Evolutionary conservation across 345 rosid species (phyloP).

Genomic region (Triadica sebifera): DNA sequence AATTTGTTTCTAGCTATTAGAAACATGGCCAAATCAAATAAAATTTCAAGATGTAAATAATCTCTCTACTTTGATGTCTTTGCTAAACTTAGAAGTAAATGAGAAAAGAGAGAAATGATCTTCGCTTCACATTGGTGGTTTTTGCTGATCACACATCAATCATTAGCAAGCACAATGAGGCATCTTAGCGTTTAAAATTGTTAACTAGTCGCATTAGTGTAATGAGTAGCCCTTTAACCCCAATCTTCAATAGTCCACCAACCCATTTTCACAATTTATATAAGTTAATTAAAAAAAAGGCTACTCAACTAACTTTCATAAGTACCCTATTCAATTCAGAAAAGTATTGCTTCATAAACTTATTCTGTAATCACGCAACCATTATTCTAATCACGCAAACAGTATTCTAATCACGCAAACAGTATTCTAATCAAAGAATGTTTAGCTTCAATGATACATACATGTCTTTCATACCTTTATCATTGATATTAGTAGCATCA

Average conservation of each 20-base stretch:
- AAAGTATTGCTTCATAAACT: no score
- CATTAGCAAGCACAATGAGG: background rate
- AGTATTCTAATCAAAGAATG: constrained; percentile 26
- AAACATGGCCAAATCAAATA: no score
- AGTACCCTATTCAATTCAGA: constrained; percentile 23
- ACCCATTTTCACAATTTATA: constrained; percentile 5
- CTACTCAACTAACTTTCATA: constrained; percentile 18
- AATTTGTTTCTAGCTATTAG: no score
- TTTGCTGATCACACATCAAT: background rate
- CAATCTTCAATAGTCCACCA: constrained; percentile 5
- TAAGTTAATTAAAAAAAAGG: background rate
- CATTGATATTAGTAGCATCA: constrained; percentile 27
- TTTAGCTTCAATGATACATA: constrained; percentile 27
- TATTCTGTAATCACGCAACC: no score
- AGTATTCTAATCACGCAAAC: no score
- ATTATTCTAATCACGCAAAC: no score
- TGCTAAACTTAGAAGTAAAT: no score
- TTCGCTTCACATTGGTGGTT: background rate
- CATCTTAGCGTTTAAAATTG: background rate
- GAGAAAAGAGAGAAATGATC: no score
- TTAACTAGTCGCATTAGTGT: constrained; percentile 38
- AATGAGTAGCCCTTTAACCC: constrained; percentile 43
- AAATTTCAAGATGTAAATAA: no score
- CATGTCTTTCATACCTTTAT: constrained; percentile 23
- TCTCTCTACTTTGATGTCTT: background rate